phyloP scores from a whole-genome alignment of 805 yeast genomes.

The Kluyveromyces dobzhanskii region DNA sequence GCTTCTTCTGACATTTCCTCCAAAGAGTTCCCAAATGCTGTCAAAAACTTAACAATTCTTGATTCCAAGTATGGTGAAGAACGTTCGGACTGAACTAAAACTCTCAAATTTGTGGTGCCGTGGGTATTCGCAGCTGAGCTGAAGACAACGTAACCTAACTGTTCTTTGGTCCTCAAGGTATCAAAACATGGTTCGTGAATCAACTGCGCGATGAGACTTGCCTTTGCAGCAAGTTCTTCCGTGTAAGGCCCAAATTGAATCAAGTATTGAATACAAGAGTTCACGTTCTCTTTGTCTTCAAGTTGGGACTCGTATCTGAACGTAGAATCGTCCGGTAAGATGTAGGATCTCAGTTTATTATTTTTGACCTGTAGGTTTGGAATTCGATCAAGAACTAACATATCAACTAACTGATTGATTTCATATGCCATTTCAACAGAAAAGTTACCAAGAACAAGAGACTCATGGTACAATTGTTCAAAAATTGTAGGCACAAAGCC shows the following conservation, averaged over 20 bases:
- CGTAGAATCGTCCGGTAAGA: constrained; percentile 33
- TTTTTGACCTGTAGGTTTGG: constrained; percentile 23
- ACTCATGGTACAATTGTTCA: constrained; percentile 57
- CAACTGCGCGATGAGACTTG: constrained; percentile 64
- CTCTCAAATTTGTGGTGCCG: constrained; percentile 49
- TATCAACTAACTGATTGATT: constrained; percentile 38
- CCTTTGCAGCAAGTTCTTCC: constrained; percentile 36
- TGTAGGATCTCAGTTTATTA: constrained; percentile 32
- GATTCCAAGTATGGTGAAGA: constrained; percentile 63
- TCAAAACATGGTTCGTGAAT: constrained; percentile 84
- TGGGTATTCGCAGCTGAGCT: constrained; percentile 63
- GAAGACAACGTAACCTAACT: constrained; percentile 89
- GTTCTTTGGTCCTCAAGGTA: constrained; percentile 86
- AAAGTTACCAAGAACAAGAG: constrained; percentile 72
- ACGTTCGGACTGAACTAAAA: constrained; percentile 79
- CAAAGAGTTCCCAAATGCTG: constrained; percentile 37
- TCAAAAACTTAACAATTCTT: constrained; percentile 64
- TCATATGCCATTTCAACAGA: constrained; percentile 43
- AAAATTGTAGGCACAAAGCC: constrained; percentile 45
- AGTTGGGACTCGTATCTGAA: constrained; percentile 42
- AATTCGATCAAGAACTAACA: constrained; percentile 37
- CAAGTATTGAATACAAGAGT: constrained; percentile 76
- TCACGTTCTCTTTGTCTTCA: constrained; percentile 63
- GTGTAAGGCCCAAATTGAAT: constrained; percentile 56
- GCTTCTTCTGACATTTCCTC: constrained; percentile 51